Evolutionary conservation across 768 basidiomycete genomes (phyloP).

Genomic region (Pulveroboletus ravenelii): DNA sequence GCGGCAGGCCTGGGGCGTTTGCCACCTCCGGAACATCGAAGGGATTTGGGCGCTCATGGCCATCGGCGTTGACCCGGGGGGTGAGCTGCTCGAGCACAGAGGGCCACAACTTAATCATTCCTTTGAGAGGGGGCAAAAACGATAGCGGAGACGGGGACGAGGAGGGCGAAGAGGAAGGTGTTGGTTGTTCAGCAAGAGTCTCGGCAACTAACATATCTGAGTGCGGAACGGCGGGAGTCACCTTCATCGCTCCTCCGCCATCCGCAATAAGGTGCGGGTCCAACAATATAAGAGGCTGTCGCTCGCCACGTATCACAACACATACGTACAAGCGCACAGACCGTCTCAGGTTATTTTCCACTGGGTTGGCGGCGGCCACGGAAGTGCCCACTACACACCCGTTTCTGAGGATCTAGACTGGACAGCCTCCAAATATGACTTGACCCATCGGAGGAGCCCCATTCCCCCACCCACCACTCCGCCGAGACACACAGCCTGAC

Average conservation of each 20-base stretch:
- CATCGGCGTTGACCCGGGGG: conserved; percentile 44
- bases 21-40: conserved; percentile 49
- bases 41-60: conserved; percentile 51
- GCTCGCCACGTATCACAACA: neutral
- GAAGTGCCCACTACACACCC: neutral
- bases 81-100: conserved; percentile 53
- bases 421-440: conserved; percentile 26
- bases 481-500: conserved; percentile 52
- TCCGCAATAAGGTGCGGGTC: neutral
- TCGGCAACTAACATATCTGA: conserved; percentile 9
- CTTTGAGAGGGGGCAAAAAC: conserved; percentile 25
- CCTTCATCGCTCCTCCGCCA: conserved; percentile 12
- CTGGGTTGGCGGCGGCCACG: neutral
- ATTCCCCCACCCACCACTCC: conserved; percentile 51
- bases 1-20: conserved; percentile 16
- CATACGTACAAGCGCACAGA: conserved; percentile 12
- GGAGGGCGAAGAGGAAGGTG: conserved; percentile 10
- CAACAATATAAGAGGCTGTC: conserved; percentile 1
- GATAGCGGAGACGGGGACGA: conserved; percentile 20
- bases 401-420: conserved; percentile 4
- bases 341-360: neutral
- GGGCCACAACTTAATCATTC: conserved; percentile 72
- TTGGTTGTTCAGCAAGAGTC: conserved; percentile 7
- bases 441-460: conserved; percentile 41
- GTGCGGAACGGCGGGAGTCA: conserved; percentile 8